phyloP scores from a whole-genome alignment of 139 green algal species.

The Chara braunii region DNA sequence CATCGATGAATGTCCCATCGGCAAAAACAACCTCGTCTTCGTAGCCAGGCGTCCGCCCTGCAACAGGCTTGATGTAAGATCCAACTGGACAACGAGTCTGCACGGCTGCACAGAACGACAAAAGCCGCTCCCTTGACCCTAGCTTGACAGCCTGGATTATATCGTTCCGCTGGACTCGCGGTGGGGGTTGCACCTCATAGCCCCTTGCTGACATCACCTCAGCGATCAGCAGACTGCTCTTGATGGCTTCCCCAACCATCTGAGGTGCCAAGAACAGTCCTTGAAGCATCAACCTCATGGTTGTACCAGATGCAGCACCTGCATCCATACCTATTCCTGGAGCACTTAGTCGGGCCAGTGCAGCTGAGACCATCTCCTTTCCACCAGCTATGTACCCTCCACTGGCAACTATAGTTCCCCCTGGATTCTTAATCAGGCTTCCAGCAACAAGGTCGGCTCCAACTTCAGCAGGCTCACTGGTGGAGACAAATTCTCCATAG shows the following conservation, averaged over 20 bases:
- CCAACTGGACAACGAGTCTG: conserved; percentile 74
- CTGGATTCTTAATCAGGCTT: conserved; percentile 88
- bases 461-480: conserved; percentile 60
- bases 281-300: conserved; percentile 61
- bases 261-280: conserved; percentile 74
- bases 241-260: conserved; percentile 85
- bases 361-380: conserved; percentile 60
- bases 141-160: conserved; percentile 83
- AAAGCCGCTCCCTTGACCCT: conserved; percentile 57
- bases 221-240: conserved; percentile 77
- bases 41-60: conserved; percentile 80
- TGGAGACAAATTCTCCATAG: conserved; percentile 94
- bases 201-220: conserved; percentile 39
- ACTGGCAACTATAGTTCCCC: conserved; percentile 74
- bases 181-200: not conserved
- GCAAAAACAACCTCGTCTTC: conserved; percentile 77
- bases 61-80: conserved; percentile 73
- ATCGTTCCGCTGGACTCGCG: conserved; percentile 43
- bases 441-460: conserved; percentile 88
- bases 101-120: conserved; percentile 74
- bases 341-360: conserved; percentile 66
- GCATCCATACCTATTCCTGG: conserved; percentile 79
- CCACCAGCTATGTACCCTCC: conserved; percentile 88
- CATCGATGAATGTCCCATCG: conserved; percentile 92
- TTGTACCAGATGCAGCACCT: conserved; percentile 40